A percentile compares a stretch with the other conserved stretches of the same genome.
Conservation (phyloP, 2,329 filamentous ascomycete species). For the Calonectria fujianensis region DNA sequence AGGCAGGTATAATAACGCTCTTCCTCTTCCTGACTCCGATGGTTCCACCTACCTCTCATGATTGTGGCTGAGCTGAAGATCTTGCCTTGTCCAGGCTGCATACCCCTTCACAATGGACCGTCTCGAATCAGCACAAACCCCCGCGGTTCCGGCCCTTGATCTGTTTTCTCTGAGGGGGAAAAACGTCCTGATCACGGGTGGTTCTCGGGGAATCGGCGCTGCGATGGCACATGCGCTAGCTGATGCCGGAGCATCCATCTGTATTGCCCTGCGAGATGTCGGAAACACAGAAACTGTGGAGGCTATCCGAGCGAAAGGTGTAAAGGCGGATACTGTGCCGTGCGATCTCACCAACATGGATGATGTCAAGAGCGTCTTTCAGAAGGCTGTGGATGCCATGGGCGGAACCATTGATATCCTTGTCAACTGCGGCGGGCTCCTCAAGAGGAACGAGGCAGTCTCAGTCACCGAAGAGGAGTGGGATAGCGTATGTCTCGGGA, state of each 20-base stretch:
- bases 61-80: neutral
- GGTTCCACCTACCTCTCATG: neutral
- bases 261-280: constrained; percentile 33
- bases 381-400: constrained; percentile 36
- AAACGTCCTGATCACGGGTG: constrained; percentile 40
- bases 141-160: constrained; percentile 32
- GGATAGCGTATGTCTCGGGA: constrained; percentile 28
- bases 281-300: constrained; percentile 28
- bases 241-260: constrained; percentile 36
- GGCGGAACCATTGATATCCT: constrained; percentile 39
- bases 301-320: constrained; percentile 35
- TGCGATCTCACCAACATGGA: constrained; percentile 35
- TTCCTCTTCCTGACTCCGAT: neutral
- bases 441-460: constrained; percentile 29
- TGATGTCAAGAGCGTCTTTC: constrained; percentile 36
- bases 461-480: constrained; percentile 32
- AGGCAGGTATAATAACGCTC: neutral
- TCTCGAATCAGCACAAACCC: constrained; percentile 27
- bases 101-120: neutral
- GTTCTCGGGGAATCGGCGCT: constrained; percentile 36
- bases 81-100: neutral
- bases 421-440: constrained; percentile 37
- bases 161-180: constrained; percentile 40
- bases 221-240: constrained; percentile 36
- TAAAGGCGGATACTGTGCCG: constrained; percentile 4